phyloP scores from a whole-genome alignment of 768 basidiomycete genomes.

The Suillus brevipes region DNA sequence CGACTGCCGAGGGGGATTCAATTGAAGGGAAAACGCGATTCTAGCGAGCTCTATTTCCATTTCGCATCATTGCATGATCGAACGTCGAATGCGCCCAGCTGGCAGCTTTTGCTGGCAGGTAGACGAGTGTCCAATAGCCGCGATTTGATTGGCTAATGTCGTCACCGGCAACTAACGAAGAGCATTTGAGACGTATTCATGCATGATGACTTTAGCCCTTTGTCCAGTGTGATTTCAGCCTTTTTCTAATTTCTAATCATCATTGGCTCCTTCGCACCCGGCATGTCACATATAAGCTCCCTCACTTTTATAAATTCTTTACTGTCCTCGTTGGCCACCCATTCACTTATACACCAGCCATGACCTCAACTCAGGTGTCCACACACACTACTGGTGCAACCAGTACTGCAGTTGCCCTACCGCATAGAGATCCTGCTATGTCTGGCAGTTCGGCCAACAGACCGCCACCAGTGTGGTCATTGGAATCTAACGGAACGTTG shows the following conservation, averaged over 20 bases:
- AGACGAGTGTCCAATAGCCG: not conserved
- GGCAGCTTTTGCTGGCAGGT: not conserved
- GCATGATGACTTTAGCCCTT: not conserved
- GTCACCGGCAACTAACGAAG: not conserved
- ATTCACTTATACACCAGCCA: not conserved
- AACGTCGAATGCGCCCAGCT: not conserved
- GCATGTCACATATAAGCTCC: not conserved
- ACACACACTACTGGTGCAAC: not conserved
- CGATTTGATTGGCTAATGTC: not conserved
- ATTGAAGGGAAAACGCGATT: not conserved
- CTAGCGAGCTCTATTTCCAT: not conserved
- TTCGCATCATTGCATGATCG: not conserved
- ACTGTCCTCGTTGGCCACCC: not conserved
- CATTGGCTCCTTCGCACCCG: not conserved
- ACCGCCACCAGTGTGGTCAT: constrained; percentile 66
- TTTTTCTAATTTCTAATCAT: not conserved
- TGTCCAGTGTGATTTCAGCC: not conserved
- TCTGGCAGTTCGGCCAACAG: constrained; percentile 21
- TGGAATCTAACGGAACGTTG: constrained; percentile 43
- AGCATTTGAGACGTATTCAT: no score
- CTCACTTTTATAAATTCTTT: not conserved
- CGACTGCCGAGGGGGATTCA: no score
- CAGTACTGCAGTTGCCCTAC: constrained; percentile 25
- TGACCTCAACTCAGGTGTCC: not conserved
- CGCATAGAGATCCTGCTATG: constrained; percentile 11